Percentiles rank a stretch among this genome's conserved stretches.
Evolutionary conservation across 305 asterid genomes (phyloP).

Genomic region (Solanum hybrid): DNA sequence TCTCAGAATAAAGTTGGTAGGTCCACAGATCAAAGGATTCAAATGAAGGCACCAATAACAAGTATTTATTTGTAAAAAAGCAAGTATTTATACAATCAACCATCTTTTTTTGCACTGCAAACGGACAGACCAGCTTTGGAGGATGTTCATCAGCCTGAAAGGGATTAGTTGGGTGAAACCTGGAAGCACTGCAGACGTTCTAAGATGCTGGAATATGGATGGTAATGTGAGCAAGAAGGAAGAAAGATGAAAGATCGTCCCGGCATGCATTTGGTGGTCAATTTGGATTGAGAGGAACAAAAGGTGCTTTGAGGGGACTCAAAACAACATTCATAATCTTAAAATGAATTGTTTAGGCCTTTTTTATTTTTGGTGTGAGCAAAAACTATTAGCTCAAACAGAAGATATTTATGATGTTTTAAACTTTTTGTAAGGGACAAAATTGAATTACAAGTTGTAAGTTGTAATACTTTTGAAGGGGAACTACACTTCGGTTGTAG

Average conservation of each 20-base stretch:
- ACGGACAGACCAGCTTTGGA: neutral
- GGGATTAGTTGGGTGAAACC: neutral
- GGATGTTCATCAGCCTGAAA: neutral
- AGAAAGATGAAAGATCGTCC: neutral
- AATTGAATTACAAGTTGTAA: neutral
- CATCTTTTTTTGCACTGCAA: neutral
- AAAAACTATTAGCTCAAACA: neutral
- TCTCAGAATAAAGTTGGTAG: neutral
- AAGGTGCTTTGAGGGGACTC: neutral
- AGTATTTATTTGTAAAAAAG: neutral
- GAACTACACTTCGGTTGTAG: neutral
- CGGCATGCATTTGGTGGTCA: neutral
- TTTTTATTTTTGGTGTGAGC: neutral
- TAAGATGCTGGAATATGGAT: neutral
- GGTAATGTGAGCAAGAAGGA: neutral
- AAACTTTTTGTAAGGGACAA: neutral
- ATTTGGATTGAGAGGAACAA: neutral
- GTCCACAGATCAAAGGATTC: neutral
- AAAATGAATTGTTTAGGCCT: neutral
- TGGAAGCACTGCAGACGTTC: neutral
- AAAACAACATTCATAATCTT: neutral
- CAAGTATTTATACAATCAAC: neutral
- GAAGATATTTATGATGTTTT: neutral
- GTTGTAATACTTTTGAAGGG: neutral
- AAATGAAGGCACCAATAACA: neutral